These are phyloP conservation scores for Berkeleyomyces rouxiae DNA, from an alignment of 2,329 filamentous ascomycete genomes.

Conservation along the genomic window DNA sequence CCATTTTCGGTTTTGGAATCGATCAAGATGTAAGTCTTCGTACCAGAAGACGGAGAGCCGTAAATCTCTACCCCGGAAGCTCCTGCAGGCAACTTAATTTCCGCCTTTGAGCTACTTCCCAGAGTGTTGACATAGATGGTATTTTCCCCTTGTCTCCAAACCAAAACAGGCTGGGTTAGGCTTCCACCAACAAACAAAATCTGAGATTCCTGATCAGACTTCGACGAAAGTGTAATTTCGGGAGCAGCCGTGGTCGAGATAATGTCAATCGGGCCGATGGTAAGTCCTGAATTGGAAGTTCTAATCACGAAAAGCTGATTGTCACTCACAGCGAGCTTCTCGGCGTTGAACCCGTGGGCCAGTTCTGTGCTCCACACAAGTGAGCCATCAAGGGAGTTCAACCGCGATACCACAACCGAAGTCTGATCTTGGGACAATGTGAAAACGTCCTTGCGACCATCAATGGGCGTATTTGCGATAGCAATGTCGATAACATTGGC, in stretches of 20 bases:
- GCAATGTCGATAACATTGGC: constrained; percentile 54
- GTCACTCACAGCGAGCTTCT: not conserved
- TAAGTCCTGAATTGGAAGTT: constrained; percentile 20
- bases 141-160: constrained; percentile 47
- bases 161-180: constrained; percentile 56
- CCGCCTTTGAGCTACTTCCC: constrained; percentile 39
- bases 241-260: constrained; percentile 55
- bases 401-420: constrained; percentile 44
- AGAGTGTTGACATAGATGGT: constrained; percentile 58
- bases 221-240: constrained; percentile 55
- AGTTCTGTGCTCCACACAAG: constrained; percentile 47
- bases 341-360: constrained; percentile 27
- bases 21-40: constrained; percentile 68
- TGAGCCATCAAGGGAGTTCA: constrained; percentile 56
- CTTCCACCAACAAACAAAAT: constrained; percentile 61
- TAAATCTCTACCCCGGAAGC: constrained; percentile 47
- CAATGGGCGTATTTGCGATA: constrained; percentile 54
- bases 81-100: constrained; percentile 32
- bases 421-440: constrained; percentile 46
- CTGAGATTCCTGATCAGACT: constrained; percentile 47
- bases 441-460: constrained; percentile 51
- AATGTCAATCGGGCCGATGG: constrained; percentile 56
- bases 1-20: constrained; percentile 63
- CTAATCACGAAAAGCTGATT: constrained; percentile 4
- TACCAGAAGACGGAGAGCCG: constrained; percentile 54